Evolutionary conservation across 108 stramenopile genomes (phyloP), one percentile per base, ranked within the genome.

Genomic region (Cyclostephanos tholiformis): DNA sequence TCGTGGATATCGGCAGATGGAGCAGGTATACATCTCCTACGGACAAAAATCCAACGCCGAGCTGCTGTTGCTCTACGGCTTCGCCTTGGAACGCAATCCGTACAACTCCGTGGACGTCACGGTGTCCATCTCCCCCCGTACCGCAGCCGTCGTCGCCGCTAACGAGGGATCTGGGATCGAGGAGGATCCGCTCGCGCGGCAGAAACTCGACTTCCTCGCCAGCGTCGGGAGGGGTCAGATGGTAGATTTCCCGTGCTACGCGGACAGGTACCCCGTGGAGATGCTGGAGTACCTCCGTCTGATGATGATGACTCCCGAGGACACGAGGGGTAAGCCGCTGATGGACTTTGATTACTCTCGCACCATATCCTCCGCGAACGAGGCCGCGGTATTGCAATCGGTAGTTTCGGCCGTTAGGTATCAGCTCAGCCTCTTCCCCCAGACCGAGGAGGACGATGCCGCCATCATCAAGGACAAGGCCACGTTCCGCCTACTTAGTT

Each of bases 101-200:
- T 98, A 89, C 92, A 97, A 98, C 69, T 94, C 94, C 6, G 97
- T 97, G 14, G 96, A 97, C 72, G 90, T 98, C 32, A 95, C 92
- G 11, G 93, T 97, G 7, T 86, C 88, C 11, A 91, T 95, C 62
- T 82, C 85, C 13, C 89, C 93, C 3, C 87, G 87, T 4, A 92
- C 88, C 10, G 82, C 89, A 62, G 85, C 88, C 30, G 55, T 88
- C 50, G 84, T 82, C 22, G 79, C 67, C 29, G 67, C 61, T 12
- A 78, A 77, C 39, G 67, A 71, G 44, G 73, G 56, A 6, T 29
- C 71, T 8, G 52, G 72, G 13, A 63, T 76, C 43, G 75, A 66
- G 26, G 87, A 84, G 22, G 95, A 95, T 72, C 85, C 88, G 57
- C 72, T 96, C 76, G 89, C 87, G 50, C 82, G 85, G 66, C 91